phyloP scores from a whole-genome alignment of 2,329 filamentous ascomycete species.

The Colletotrichum simmondsii region DNA sequence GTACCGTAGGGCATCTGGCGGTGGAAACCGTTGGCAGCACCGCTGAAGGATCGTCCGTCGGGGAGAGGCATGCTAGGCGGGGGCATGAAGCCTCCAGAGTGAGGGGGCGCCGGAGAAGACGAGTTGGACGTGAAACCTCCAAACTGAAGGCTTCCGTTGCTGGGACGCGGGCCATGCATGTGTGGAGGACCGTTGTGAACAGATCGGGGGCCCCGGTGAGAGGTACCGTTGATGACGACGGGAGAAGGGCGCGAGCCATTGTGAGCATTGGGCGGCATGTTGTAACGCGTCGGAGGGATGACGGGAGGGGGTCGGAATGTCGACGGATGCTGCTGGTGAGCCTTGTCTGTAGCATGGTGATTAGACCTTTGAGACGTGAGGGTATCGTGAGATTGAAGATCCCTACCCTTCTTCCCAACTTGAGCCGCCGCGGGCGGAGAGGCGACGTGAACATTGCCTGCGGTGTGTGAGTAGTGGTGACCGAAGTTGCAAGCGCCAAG shows the following conservation, averaged over 20 bases:
- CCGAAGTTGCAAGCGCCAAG: background rate
- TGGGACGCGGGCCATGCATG: conserved; percentile 64
- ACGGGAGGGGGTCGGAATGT: conserved; percentile 43
- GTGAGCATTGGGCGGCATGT: conserved; percentile 46
- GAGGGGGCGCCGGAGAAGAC: conserved; percentile 67
- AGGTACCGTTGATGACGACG: conserved; percentile 46
- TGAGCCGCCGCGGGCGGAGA: background rate
- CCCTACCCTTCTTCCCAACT: background rate
- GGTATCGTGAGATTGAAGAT: background rate
- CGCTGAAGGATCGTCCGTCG: conserved; percentile 45
- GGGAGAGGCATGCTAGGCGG: conserved; percentile 56
- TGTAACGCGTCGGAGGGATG: conserved; percentile 50
- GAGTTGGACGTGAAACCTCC: conserved; percentile 66
- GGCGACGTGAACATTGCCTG: background rate
- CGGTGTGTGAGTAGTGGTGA: background rate
- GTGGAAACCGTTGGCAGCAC: conserved; percentile 48
- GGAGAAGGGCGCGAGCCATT: conserved; percentile 41
- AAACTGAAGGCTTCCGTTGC: conserved; percentile 67
- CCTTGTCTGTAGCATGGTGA: conserved; percentile 16
- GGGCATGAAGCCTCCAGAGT: conserved; percentile 57
- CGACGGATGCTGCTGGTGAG: background rate
- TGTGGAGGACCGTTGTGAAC: conserved; percentile 47
- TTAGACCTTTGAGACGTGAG: background rate
- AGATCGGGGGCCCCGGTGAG: conserved; percentile 44
- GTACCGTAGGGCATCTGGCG: conserved; percentile 49